Conservation (phyloP, 179 eudicot genomes). For the Monotropa hypopitys region DNA sequence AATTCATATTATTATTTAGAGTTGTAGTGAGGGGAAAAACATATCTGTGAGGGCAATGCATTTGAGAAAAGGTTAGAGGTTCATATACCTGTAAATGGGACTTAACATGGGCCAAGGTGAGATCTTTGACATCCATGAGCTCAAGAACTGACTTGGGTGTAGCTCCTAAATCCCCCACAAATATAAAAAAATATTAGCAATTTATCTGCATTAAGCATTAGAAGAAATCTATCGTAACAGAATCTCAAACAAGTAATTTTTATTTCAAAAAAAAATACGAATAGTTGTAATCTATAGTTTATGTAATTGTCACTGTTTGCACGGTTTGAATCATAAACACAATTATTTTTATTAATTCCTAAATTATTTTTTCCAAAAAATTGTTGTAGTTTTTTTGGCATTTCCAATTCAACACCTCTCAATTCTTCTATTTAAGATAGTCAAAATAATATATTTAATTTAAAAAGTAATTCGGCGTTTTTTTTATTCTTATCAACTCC, state of each 20-base stretch:
- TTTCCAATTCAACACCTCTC: too few relatives aligned
- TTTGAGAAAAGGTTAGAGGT: neutral
- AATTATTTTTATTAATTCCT: too few relatives aligned
- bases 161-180: constrained; percentile 45
- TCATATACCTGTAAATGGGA: constrained; percentile 80
- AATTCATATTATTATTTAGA: neutral
- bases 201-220: neutral
- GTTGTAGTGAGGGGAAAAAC: neutral
- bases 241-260: neutral
- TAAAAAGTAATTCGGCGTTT: too few relatives aligned
- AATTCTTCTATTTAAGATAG: too few relatives aligned
- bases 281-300: neutral
- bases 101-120: constrained; percentile 92
- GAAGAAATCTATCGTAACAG: neutral
- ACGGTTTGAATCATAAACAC: too few relatives aligned
- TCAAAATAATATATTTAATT: too few relatives aligned
- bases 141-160: constrained; percentile 93
- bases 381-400: too few relatives aligned
- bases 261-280: neutral
- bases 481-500: too few relatives aligned
- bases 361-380: too few relatives aligned
- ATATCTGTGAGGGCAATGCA: neutral
- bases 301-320: too few relatives aligned
- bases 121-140: constrained; percentile 99
- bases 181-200: neutral